Base-by-base conservation (phyloP, 768 basidiomycete species). In the Hirschioporus abietinus region DNA sequence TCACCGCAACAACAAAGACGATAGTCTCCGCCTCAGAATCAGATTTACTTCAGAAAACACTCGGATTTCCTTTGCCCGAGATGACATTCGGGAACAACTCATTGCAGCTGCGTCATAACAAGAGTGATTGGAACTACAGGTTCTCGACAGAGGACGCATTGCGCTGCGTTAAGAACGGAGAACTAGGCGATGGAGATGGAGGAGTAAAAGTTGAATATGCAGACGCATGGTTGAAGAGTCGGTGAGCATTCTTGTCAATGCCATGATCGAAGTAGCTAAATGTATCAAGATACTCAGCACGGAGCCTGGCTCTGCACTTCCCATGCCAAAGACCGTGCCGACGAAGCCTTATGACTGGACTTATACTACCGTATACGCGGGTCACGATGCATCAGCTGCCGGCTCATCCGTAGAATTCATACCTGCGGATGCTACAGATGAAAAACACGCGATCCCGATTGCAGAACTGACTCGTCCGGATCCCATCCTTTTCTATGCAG, bases 331-430 rank as follows among this genome's bases (percentile, higher is more conserved):
- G 68, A 91, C 91, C 6, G 85, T 88, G 24, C 74, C 83, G 0
- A 90, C 93, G 8, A 97, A 96, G 71, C 91, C 90, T 0, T 98
- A 93, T 76, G 97, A 99, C 74, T 99, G 97, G 97, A 99, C 97
- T 12, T 99, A 97, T 75, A 97, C 96, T 1, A 93, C 95, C 1
- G 87, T 84, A 2, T 95, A 98, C 70, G 72, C 87, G 0, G 97
- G 96, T 0, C 87, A 90, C 70, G 25, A 18, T 66, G 60, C 34
- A 60, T 20, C 42, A 68, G 20, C 67, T 60, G 23, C 63, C 71
- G 1, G 34, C 68, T 17, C 63, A 66, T 23, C 68, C 75, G 0
- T 70, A 72, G 20, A 70, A 65, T 36, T 67, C 70, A 73, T 67
- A 23, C 75, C 83, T 27, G 86, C 87, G 4, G 85, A 92, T 69